These are phyloP conservation scores for Cucurbita pepo DNA, from an alignment of 306 rosid species.

Conservation along the genomic window DNA sequence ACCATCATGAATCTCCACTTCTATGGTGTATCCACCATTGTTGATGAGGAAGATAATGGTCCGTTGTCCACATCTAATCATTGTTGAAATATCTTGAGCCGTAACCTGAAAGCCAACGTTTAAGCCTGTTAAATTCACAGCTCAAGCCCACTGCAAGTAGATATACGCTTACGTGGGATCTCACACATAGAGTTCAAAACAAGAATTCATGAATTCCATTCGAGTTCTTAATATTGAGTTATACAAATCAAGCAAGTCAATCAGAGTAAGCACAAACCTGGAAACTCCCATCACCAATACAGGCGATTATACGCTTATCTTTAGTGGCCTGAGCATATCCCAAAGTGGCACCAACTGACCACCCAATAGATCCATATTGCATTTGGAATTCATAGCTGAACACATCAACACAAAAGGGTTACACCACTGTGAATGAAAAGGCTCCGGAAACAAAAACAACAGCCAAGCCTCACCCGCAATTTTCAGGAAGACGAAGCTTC, in stretches of 20 bases:
- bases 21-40: conserved; percentile 80
- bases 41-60: conserved; percentile 71
- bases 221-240: neutral
- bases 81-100: conserved; percentile 83
- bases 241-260: neutral
- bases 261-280: conserved; percentile 36
- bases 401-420: conserved; percentile 8
- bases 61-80: conserved; percentile 63
- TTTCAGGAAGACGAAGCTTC: conserved; percentile 66
- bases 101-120: conserved; percentile 36
- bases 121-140: too few species aligned
- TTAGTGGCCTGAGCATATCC: conserved; percentile 79
- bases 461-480: conserved; percentile 39
- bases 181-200: neutral
- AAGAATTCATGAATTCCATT: neutral
- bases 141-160: too few species aligned
- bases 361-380: conserved; percentile 94
- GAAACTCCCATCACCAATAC: conserved; percentile 89
- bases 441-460: neutral
- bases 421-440: neutral
- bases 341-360: conserved; percentile 92
- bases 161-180: too few species aligned
- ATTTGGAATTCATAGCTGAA: conserved; percentile 83
- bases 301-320: conserved; percentile 64
- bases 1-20: conserved; percentile 92